phyloP scores from a whole-genome alignment of 129 eudicot genomes.

The Calendula officinalis region DNA sequence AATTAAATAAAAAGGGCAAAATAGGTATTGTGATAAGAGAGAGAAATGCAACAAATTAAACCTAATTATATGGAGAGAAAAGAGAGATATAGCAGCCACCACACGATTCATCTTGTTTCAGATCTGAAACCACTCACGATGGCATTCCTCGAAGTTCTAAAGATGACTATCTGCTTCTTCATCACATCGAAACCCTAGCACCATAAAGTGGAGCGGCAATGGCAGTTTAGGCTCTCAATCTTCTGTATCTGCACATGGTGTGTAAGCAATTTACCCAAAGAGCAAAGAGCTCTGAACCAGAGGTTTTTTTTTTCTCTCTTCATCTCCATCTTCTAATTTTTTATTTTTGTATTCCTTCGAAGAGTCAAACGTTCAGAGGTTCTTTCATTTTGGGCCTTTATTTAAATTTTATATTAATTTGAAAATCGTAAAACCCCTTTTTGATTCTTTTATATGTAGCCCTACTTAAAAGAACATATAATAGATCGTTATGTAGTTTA shows the following conservation, averaged over 20 bases:
- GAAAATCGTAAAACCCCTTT: slow-evolving; percentile 15
- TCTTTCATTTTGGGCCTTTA: slow-evolving; percentile 21
- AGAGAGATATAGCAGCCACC: too few species aligned
- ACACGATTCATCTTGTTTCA: too few species aligned
- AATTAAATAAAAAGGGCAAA: too few species aligned
- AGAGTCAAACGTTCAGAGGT: slow-evolving; percentile 11
- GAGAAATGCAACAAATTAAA: too few species aligned
- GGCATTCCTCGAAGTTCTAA: too few species aligned
- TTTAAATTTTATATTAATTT: slow-evolving; percentile 14
- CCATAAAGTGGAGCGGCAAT: too few species aligned
- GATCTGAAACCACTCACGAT: too few species aligned
- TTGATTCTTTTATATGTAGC: slow-evolving; percentile 17
- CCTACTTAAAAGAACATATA: slow-evolving; percentile 27
- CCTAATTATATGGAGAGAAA: too few species aligned
- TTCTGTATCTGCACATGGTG: background rate
- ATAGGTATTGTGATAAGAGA: too few species aligned
- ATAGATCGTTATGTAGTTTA: slow-evolving; percentile 31
- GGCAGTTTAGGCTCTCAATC: too few species aligned
- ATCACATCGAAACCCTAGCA: too few species aligned
- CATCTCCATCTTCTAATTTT: background rate
- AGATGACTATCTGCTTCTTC: too few species aligned
- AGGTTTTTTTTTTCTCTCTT: slow-evolving; percentile 4
- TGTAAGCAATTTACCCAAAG: slow-evolving; percentile 19
- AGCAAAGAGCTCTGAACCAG: slow-evolving; percentile 11
- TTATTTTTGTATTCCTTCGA: background rate